These are phyloP conservation scores for Mycena maculata DNA, from an alignment of 768 basidiomycete genomes.

Conservation along the genomic window DNA sequence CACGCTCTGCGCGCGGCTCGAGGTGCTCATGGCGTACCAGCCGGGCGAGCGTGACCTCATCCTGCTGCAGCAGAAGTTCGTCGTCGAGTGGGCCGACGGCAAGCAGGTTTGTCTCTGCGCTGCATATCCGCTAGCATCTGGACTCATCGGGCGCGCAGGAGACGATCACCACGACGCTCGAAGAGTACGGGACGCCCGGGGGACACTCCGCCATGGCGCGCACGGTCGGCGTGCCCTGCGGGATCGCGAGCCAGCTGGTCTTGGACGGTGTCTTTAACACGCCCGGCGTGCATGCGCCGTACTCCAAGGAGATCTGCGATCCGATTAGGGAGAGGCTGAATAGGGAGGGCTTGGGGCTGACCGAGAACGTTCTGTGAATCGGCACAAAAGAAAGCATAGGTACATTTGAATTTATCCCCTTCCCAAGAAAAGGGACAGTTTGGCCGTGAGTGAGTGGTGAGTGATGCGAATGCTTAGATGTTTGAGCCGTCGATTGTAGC, in stretches of 20 bases:
- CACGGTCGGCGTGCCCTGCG: conserved; percentile 93
- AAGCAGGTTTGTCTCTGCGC: conserved; percentile 57
- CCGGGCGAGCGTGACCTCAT: conserved; percentile 93
- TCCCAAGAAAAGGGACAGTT: too few species aligned
- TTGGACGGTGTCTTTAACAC: conserved; percentile 84
- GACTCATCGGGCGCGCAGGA: conserved; percentile 55
- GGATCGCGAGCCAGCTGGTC: conserved; percentile 91
- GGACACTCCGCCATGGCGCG: conserved; percentile 92
- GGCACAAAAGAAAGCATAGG: too few species aligned
- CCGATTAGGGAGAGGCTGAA: conserved; percentile 76
- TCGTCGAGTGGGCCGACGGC: conserved; percentile 90
- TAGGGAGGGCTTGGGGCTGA: conserved; percentile 77
- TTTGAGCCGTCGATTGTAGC: too few species aligned
- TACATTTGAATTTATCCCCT: too few species aligned
- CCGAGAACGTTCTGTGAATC: conserved; percentile 71
- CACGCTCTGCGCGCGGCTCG: conserved; percentile 90
- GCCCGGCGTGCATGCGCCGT: conserved; percentile 88
- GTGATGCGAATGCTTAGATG: too few species aligned
- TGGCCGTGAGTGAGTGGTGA: too few species aligned
- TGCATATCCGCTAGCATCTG: conserved; percentile 19
- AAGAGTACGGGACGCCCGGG: conserved; percentile 82
- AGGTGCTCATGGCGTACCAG: conserved; percentile 92
- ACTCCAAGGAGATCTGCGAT: conserved; percentile 86
- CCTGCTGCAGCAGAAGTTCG: conserved; percentile 98
- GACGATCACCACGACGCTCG: conserved; percentile 90